Percentiles rank a stretch among this genome's conserved stretches.
Conservation (phyloP, 306 rosid species). For the barrel medic (Medicago truncatula) region MtrunA17r5.0-ANR NC_053048.1:30255001-30255500, state of each 20-base stretch:
- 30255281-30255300: constrained; percentile 18
- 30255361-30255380: constrained; percentile 10
- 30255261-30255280: constrained; percentile 16
- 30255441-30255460: neutral
- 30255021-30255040: too few relatives aligned
- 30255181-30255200: neutral
- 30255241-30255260: neutral
- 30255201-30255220: neutral
- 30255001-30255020: too few relatives aligned
- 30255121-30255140: too few relatives aligned
- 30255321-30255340: neutral
- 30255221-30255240: neutral
- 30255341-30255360: constrained; percentile 37
- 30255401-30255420: neutral
- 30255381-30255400: neutral
- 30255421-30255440: neutral
- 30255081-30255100: too few relatives aligned
- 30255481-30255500: constrained; percentile 15
- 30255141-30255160: too few relatives aligned
- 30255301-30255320: constrained; percentile 39
- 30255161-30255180: too few relatives aligned
- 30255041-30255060: too few relatives aligned
- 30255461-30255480: neutral
- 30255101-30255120: too few relatives aligned
- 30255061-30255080: neutral